Evolutionary conservation across 129 eudicot species (phyloP).

Genomic region (Lactuca sativa): DNA sequence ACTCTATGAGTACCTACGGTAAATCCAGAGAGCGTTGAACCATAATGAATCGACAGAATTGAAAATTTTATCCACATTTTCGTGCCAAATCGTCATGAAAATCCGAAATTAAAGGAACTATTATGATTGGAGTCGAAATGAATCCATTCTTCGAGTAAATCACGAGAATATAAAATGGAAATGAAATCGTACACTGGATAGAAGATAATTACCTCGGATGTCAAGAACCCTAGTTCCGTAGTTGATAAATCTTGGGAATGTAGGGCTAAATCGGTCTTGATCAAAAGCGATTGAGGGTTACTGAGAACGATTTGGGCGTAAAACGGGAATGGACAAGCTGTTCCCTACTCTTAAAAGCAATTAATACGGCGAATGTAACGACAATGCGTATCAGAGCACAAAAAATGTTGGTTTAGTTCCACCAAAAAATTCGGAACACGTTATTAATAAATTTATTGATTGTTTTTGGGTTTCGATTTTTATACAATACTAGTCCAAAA

Average conservation of each 20-base stretch:
- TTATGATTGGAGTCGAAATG: slow-evolving; percentile 1
- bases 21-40: slow-evolving; percentile 10
- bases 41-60: not conserved
- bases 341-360: not conserved
- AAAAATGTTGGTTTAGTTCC: not conserved
- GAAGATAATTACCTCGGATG: slow-evolving; percentile 11
- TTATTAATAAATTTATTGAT: no score
- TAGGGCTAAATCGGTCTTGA: slow-evolving; percentile 7
- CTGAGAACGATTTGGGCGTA: slow-evolving; percentile 17
- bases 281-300: slow-evolving; percentile 13
- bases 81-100: slow-evolving; percentile 9
- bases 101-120: slow-evolving; percentile 1
- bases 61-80: slow-evolving; percentile 2
- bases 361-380: not conserved
- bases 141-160: not conserved
- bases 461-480: no score
- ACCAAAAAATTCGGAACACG: no score
- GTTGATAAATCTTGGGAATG: slow-evolving; percentile 14
- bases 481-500: no score
- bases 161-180: slow-evolving; percentile 8
- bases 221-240: slow-evolving; percentile 21
- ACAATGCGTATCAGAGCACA: not conserved
- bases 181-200: not conserved
- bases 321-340: not conserved
- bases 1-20: not conserved